A percentile compares a stretch with the other conserved stretches of the same genome.
Evolutionary conservation across 2,329 filamentous ascomycete species (phyloP).

Genomic region (Ceratocystis huliohia): DNA sequence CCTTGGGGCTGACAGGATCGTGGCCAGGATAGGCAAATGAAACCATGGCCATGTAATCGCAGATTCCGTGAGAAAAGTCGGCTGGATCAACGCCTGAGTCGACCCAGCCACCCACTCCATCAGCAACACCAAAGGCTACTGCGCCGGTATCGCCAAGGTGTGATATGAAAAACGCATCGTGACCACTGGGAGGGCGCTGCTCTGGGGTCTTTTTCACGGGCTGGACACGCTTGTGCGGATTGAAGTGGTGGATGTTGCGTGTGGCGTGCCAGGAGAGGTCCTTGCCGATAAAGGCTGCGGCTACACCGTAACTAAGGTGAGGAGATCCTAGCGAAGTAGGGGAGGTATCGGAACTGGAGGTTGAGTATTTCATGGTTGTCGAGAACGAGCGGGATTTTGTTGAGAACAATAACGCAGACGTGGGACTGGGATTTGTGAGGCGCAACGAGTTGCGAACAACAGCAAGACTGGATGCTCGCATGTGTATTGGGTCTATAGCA

Average conservation of each 20-base stretch:
- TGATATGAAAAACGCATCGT: conserved; percentile 92
- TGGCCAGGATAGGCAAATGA: conserved; percentile 49
- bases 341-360: conserved; percentile 10
- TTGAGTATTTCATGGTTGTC: conserved; percentile 14
- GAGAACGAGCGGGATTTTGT: conserved; percentile 16
- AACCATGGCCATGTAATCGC: conserved; percentile 77
- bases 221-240: conserved; percentile 48
- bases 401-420: conserved; percentile 7
- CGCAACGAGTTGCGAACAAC: conserved; percentile 21
- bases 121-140: conserved; percentile 78
- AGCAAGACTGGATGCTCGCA: conserved; percentile 21
- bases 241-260: conserved; percentile 61
- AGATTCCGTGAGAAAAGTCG: conserved; percentile 88
- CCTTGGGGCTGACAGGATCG: conserved; percentile 34
- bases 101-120: conserved; percentile 91
- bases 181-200: conserved; percentile 64
- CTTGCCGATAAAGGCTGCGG: conserved; percentile 65
- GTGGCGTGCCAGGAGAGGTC: conserved; percentile 53
- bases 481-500: conserved; percentile 20
- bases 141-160: conserved; percentile 58
- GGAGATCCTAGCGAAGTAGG: conserved; percentile 1
- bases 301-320: conserved; percentile 54
- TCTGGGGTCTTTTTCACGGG: conserved; percentile 41
- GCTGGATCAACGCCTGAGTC: conserved; percentile 87
- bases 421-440: conserved; percentile 14